phyloP scores from a whole-genome alignment of 2,329 filamentous ascomycete species.

The Diplodia seriata region DNA sequence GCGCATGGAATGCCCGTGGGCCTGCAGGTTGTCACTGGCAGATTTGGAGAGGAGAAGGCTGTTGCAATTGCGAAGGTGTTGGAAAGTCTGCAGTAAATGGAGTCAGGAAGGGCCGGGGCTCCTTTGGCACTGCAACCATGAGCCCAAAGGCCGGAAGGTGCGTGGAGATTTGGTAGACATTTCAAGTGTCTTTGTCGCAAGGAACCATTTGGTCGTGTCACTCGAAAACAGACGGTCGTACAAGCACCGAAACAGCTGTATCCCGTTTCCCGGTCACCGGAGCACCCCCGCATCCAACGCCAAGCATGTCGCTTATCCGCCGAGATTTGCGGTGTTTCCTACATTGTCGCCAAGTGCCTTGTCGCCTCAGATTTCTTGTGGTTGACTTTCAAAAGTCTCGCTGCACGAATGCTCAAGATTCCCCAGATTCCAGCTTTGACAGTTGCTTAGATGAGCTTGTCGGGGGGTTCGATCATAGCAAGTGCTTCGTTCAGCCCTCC shows the following conservation, averaged over 20 bases:
- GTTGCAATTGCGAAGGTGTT: constrained; percentile 36
- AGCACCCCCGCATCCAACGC: neutral
- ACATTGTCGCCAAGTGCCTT: neutral
- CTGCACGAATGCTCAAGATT: neutral
- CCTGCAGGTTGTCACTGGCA: constrained; percentile 36
- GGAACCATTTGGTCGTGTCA: too few relatives aligned
- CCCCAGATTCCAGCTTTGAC: neutral
- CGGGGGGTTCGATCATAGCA: neutral
- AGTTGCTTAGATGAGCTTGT: neutral
- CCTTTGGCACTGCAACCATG: too few relatives aligned
- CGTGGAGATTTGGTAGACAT: neutral
- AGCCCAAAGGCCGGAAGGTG: too few relatives aligned
- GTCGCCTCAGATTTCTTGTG: neutral
- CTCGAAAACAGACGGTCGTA: neutral
- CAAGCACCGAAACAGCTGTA: neutral
- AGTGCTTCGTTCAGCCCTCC: neutral
- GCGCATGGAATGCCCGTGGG: constrained; percentile 36
- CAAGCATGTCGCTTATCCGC: neutral
- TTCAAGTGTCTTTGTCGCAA: too few relatives aligned
- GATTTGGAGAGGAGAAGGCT: constrained; percentile 37
- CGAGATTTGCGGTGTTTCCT: neutral
- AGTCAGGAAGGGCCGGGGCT: neutral
- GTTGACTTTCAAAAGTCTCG: neutral
- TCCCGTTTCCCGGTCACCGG: neutral
- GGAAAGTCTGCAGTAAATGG: constrained; percentile 28